phyloP scores from a whole-genome alignment of 179 eudicot genomes.

The Carnegiea gigantea region DNA sequence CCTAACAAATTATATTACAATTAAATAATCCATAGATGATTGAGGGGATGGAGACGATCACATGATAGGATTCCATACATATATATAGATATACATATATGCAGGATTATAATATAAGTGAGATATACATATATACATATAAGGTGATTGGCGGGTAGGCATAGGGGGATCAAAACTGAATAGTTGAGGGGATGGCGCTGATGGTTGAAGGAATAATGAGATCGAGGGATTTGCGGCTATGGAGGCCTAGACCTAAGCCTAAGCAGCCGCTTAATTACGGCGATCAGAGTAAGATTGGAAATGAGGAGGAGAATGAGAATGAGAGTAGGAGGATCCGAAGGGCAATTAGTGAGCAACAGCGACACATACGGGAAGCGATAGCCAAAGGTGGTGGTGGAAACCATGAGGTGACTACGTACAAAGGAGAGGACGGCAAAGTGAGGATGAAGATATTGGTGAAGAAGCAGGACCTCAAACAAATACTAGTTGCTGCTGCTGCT shows the following conservation, averaged over 20 bases:
- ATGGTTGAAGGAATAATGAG: conserved; percentile 23
- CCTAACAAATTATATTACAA: not conserved
- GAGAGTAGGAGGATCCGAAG: not conserved
- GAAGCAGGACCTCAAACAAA: conserved; percentile 34
- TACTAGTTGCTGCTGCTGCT: conserved; percentile 18
- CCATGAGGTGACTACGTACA: conserved; percentile 22
- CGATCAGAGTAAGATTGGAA: not conserved
- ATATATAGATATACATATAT: no score
- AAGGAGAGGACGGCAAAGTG: conserved; percentile 27
- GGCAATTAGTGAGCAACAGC: no score
- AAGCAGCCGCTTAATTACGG: no score
- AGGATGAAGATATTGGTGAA: conserved; percentile 37
- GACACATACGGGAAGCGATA: conserved; percentile 16
- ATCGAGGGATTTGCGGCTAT: not conserved
- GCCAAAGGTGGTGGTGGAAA: conserved; percentile 27
- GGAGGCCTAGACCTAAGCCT: not conserved
- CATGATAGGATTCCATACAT: not conserved
- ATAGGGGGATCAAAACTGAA: no score
- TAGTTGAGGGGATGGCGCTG: conserved; percentile 19
- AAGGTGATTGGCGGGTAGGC: no score
- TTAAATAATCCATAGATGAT: no score
- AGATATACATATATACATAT: no score
- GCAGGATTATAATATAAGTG: no score
- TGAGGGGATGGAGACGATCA: not conserved
- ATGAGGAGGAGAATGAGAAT: not conserved